Evolutionary conservation across 495 filamentous ascomycete genomes (phyloP).

Genomic region (Annulohypoxylon bovei): DNA sequence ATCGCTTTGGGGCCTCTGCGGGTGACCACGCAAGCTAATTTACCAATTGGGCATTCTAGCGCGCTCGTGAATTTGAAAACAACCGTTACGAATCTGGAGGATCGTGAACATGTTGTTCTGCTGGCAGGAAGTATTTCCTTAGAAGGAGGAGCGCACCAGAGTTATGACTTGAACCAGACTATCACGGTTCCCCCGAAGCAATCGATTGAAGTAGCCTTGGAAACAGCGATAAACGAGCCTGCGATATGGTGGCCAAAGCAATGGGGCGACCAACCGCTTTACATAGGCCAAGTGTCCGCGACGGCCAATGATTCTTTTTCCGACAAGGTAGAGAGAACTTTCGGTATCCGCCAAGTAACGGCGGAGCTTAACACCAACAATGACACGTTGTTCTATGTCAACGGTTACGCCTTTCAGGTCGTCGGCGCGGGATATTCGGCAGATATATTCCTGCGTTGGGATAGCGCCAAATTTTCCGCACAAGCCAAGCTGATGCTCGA

Average conservation of each 20-base stretch:
- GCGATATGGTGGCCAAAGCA: conserved; percentile 61
- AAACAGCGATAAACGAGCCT: conserved; percentile 49
- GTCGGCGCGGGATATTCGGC: conserved; percentile 68
- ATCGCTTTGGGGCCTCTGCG: conserved; percentile 61
- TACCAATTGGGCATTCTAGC: conserved; percentile 44
- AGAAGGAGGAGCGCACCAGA: conserved; percentile 33
- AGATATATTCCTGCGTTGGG: conserved; percentile 70
- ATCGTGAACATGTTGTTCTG: conserved; percentile 47
- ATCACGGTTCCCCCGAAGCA: conserved; percentile 53
- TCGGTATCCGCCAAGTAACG: conserved; percentile 67
- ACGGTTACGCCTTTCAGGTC: conserved; percentile 66
- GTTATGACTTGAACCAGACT: conserved; percentile 39
- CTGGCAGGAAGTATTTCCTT: conserved; percentile 52
- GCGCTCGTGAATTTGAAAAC: conserved; percentile 58
- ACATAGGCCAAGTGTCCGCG: conserved; percentile 50
- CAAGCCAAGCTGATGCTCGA: conserved; percentile 64
- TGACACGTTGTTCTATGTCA: conserved; percentile 66
- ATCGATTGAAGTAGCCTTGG: conserved; percentile 51
- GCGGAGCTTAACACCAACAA: conserved; percentile 61
- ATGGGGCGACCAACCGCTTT: conserved; percentile 61
- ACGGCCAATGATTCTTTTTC: conserved; percentile 52
- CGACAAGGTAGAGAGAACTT: conserved; percentile 52
- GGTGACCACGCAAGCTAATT: conserved; percentile 57
- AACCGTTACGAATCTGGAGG: conserved; percentile 61
- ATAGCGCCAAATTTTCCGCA: conserved; percentile 51